Evolutionary conservation across 169 alveolate genomes (phyloP).

Genomic region (Eimeria necatrix): DNA sequence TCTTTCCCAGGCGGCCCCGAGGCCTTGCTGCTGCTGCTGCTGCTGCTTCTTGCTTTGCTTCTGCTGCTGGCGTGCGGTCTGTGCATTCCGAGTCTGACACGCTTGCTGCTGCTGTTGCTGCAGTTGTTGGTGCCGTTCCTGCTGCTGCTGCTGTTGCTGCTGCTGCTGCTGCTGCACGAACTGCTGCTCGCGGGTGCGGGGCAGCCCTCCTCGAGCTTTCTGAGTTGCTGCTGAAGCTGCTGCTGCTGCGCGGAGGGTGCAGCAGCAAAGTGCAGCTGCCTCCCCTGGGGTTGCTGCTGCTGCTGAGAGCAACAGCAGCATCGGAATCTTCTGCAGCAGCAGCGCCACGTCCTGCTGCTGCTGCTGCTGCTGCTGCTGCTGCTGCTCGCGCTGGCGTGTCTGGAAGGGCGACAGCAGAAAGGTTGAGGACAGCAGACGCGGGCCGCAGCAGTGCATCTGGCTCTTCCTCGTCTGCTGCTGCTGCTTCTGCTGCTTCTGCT

Average conservation of each 20-base stretch:
- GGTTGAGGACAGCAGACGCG: neutral
- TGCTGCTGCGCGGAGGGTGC: neutral
- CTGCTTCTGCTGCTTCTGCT: neutral
- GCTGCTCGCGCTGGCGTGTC: neutral
- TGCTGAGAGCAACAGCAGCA: neutral
- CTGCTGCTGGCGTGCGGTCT: too few relatives aligned
- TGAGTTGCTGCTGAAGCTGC: slow-evolving; percentile 21
- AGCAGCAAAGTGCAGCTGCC: neutral
- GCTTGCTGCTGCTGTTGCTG: neutral
- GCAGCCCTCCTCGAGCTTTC: neutral
- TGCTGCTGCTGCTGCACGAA: neutral
- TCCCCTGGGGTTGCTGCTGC: neutral
- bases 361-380: neutral
- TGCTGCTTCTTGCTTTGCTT: neutral
- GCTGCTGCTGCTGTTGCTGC: slow-evolving; percentile 1
- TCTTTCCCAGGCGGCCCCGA: neutral
- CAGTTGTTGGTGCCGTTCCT: neutral
- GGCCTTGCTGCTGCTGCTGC: too few relatives aligned
- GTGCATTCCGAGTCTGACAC: neutral
- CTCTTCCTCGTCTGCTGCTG: neutral
- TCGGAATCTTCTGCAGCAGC: neutral
- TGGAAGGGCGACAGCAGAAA: neutral
- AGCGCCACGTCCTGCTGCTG: neutral
- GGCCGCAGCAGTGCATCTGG: neutral
- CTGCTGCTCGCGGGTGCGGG: neutral